Base-by-base conservation (phyloP, 805 yeast genomes). In the Candida koratica region DNA sequence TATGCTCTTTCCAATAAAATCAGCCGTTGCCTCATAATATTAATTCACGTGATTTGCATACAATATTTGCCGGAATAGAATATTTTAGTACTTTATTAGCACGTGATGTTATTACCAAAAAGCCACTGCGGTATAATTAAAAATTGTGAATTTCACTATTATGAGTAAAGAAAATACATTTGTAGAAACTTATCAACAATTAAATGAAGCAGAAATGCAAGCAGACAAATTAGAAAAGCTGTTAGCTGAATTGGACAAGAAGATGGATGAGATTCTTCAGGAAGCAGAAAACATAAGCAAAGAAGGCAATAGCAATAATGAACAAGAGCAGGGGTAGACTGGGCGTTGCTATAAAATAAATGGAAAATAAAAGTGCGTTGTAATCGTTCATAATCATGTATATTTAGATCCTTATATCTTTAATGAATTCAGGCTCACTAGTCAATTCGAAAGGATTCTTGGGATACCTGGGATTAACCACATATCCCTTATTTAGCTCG, bases 401-500 rank as follows among this genome's bases (percentile, higher is more conserved):
- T 24, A 11, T 24, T 19, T 19, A 29, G 5, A 11, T 19, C 6
- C 25, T n/a, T 5, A 29, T 19, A 29, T 29, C 32, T 19, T 29
- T 22, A 11, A 81, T 56, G 42, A 79, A 76, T 47, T 76, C 82
- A 0, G 79, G 78, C 39, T 71, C 75, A 9, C 57, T 55, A 1
- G 73, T 69, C 15, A 56, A 58, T 2, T 64, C 59, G 50, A 88
- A 87, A 15, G 97, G 97, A 52, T 93, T 90, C 3, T 67, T 62
- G 1, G 84, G 78, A 39, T 73, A 61, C 8, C 64, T 58, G 0
- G 95, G 95, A 51, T 93, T 93, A 28, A 89, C 64, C 18, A 77
- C 63, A 11, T 50, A 53, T 12, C 39, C 41, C 14, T 61, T 64
- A 4, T 64, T 58, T 22, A 79, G 50, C 27, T 72, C 72, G 4